A percentile compares a stretch with the other conserved stretches of the same genome.
phyloP scores from a whole-genome alignment of 306 rosid species.

The Lagenaria siceraria region DNA sequence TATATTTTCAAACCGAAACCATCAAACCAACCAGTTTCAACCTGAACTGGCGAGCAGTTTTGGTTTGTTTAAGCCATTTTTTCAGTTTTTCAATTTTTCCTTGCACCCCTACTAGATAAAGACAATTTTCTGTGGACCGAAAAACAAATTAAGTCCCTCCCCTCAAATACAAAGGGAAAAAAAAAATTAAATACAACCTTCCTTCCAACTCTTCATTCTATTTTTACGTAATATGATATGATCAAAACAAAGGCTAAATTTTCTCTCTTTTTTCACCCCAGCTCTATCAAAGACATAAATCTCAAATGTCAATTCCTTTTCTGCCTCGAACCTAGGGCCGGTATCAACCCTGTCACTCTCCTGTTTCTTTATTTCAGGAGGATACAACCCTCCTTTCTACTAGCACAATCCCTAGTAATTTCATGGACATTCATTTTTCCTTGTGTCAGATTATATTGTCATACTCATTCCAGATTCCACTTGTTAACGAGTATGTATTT shows the following conservation, averaged over 20 bases:
- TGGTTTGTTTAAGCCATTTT: no score
- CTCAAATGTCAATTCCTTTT: neutral
- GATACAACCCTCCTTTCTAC: neutral
- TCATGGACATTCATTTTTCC: neutral
- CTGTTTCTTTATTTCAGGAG: neutral
- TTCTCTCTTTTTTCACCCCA: neutral
- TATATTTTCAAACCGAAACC: no score
- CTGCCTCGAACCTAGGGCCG: neutral
- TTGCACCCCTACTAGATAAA: no score
- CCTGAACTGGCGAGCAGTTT: no score
- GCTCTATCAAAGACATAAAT: neutral
- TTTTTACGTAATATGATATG: neutral
- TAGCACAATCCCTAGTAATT: neutral
- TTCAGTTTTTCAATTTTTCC: no score
- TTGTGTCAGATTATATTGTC: no score
- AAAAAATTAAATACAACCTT: neutral
- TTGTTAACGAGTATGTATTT: neutral
- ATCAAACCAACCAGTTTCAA: no score
- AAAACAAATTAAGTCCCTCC: neutral
- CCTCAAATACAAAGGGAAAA: neutral
- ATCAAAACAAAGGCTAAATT: neutral
- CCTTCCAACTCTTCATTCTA: neutral
- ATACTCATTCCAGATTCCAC: neutral
- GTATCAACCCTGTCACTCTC: neutral
- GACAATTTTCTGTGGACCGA: neutral